Conservation (phyloP, 768 basidiomycete genomes). For the Termitomyces sp. region DNA sequence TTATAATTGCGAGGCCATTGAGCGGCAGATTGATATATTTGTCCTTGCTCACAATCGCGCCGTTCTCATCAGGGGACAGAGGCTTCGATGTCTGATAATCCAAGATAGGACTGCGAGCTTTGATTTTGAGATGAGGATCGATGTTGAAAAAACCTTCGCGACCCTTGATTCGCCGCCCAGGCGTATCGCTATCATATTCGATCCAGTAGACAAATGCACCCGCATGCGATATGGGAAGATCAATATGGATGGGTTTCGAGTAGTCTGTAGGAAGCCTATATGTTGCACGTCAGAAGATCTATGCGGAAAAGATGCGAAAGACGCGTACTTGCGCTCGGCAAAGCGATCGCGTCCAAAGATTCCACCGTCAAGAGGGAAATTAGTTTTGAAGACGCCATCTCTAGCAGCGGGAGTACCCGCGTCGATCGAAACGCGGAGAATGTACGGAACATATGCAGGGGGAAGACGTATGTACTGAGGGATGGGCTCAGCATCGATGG, state of each 20-base stretch:
- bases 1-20: conserved; percentile 84
- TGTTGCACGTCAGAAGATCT: conserved; percentile 11
- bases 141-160: conserved; percentile 95
- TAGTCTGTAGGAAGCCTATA: conserved; percentile 77
- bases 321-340: conserved; percentile 60
- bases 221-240: conserved; percentile 93
- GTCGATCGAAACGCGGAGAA: conserved; percentile 85
- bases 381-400: conserved; percentile 92
- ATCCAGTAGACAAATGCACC: conserved; percentile 96
- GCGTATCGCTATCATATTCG: conserved; percentile 69
- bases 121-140: conserved; percentile 80
- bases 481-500: not conserved
- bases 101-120: conserved; percentile 71
- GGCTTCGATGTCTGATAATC: conserved; percentile 39
- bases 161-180: conserved; percentile 65
- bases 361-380: conserved; percentile 94
- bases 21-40: conserved; percentile 68
- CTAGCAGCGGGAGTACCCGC: conserved; percentile 88
- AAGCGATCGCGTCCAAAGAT: conserved; percentile 72
- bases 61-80: conserved; percentile 46
- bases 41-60: conserved; percentile 39
- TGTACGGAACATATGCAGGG: conserved; percentile 82
- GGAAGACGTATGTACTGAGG: conserved; percentile 91
- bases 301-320: conserved; percentile 10
- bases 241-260: conserved; percentile 87